Conservation (phyloP, 2,329 filamentous ascomycete species). For the Xylariaceae sp. region DNA sequence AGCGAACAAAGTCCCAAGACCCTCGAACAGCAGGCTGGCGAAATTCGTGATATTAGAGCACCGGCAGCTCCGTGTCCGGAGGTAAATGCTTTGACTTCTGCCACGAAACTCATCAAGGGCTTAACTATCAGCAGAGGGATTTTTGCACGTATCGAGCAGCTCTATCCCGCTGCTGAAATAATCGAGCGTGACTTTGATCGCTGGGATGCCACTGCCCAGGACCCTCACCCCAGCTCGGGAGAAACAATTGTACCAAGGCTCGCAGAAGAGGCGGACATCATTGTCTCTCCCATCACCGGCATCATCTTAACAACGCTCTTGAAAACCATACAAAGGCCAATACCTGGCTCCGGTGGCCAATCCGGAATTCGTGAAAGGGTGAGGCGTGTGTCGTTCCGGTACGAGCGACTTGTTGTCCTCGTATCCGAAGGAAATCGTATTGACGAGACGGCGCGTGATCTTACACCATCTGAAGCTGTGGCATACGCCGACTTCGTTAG, state of each 20-base stretch:
- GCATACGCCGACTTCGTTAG: constrained; percentile 46
- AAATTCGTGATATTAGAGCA: background rate
- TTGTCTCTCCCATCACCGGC: constrained; percentile 62
- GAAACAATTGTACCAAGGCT: constrained; percentile 36
- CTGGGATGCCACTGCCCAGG: constrained; percentile 33
- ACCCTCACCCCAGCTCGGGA: constrained; percentile 28
- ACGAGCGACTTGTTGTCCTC: constrained; percentile 63
- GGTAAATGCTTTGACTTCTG: constrained; percentile 2
- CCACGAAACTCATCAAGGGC: constrained; percentile 46
- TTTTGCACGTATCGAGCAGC: constrained; percentile 43
- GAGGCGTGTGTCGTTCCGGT: constrained; percentile 47
- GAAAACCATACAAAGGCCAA: constrained; percentile 63
- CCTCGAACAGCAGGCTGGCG: background rate
- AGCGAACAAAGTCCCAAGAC: background rate
- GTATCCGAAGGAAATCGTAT: constrained; percentile 49
- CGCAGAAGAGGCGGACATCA: constrained; percentile 63
- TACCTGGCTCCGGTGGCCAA: constrained; percentile 53
- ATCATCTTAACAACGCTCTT: constrained; percentile 67
- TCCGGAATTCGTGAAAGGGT: constrained; percentile 53
- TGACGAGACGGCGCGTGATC: constrained; percentile 37
- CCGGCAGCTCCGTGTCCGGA: constrained; percentile 18
- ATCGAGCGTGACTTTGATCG: constrained; percentile 55
- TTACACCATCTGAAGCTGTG: constrained; percentile 37
- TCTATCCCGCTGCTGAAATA: constrained; percentile 45
- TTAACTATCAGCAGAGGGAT: constrained; percentile 42